Base-by-base conservation (phyloP, 352 stramenopile species). In the Phytopythium chamaehyphon region DNA sequence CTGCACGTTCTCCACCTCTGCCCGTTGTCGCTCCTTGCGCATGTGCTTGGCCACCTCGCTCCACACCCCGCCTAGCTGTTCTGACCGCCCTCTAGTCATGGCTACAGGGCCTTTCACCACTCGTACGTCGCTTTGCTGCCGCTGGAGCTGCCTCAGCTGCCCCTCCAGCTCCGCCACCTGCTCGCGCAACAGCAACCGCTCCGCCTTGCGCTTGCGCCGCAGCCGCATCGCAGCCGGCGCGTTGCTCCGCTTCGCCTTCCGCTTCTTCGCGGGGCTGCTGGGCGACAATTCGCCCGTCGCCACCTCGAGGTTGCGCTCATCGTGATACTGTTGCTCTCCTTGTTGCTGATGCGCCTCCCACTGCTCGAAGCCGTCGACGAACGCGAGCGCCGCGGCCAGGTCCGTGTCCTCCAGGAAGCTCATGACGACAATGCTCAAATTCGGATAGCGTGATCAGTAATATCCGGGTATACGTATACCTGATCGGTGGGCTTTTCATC, bases 371-470 rank as follows among this genome's bases (percentile, higher is more conserved):
- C 45, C 60, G 45, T 73, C 64, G 36, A 73, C 61, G 36, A 73
- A 62, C 39, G 64, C 61, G 40, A 73, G 51, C 38, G 61, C 61
- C 42, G 68, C 64, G 12, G 55, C 57, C 12, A 73, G 64, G 23
- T 64, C 57, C 31, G 66, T 53, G 4, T 39, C 35, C 11, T 50
- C 23, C 28, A 52, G 21, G 46, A 52, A 52, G 46, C 33, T 52
- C 46, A 52, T 52, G 42, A 1, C 26, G 14, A 16, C 15, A 38
- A 9, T 22, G 28, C 24, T 40, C 28, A n/a, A n/a, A n/a, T n/a
- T n/a, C n/a, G n/a, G n/a, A n/a, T 12, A 12, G 24, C 24, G 10
- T 39, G 24, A 39, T 6, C 8, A 1, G 6, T n/a, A 6, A 7
- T n/a, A 42, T 42, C 37, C 37, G 37, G 37, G 4, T n/a, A n/a